These are phyloP conservation scores for Lineolata rhizophorae DNA, from an alignment of 495 filamentous ascomycete genomes.

Conservation along the genomic window DNA sequence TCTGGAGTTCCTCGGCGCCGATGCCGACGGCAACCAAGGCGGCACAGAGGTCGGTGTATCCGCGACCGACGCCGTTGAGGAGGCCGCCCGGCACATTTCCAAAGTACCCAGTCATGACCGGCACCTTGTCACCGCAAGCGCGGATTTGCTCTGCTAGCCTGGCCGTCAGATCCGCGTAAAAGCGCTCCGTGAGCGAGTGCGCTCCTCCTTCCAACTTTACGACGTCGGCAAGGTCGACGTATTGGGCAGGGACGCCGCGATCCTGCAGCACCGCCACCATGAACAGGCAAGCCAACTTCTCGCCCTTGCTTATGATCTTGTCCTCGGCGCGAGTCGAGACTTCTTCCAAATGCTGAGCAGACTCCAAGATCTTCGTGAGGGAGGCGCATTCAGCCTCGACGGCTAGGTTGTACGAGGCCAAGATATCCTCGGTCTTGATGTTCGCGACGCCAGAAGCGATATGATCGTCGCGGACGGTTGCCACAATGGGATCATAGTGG, in stretches of 20 bases:
- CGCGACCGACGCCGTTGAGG: constrained; percentile 24
- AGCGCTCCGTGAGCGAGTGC: constrained; percentile 41
- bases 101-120: constrained; percentile 25
- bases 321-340: constrained; percentile 71
- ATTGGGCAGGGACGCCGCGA: constrained; percentile 56
- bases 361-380: constrained; percentile 35
- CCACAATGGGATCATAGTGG: constrained; percentile 46
- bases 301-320: constrained; percentile 74
- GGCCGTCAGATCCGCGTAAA: constrained; percentile 51
- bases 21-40: constrained; percentile 26
- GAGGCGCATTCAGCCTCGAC: constrained; percentile 51
- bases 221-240: constrained; percentile 63
- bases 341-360: constrained; percentile 32
- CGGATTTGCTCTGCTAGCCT: constrained; percentile 43
- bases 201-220: constrained; percentile 36
- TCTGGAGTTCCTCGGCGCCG: constrained; percentile 26
- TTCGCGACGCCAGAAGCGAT: constrained; percentile 38
- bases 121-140: constrained; percentile 34
- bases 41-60: constrained; percentile 31
- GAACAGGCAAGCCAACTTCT: constrained; percentile 79
- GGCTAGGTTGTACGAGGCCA: constrained; percentile 29
- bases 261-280: constrained; percentile 68
- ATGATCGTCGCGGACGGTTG: constrained; percentile 56
- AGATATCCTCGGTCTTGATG: constrained; percentile 37
- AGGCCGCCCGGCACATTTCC: constrained; percentile 26